These are phyloP conservation scores for Boehmeria nivea DNA, from an alignment of 306 rosid genomes.

Conservation along the genomic window DNA sequence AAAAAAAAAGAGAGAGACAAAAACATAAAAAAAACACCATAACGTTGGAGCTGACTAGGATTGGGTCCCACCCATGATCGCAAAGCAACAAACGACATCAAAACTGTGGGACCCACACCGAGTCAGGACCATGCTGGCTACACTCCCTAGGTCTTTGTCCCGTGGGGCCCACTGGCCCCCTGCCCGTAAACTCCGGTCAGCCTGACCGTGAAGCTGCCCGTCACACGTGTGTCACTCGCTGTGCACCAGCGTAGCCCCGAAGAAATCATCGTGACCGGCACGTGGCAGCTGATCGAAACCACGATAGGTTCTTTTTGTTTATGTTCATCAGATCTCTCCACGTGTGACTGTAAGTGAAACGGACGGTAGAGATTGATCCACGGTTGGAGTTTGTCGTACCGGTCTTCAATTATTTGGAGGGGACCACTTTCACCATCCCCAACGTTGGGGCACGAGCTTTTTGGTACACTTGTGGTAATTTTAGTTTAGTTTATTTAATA, in stretches of 20 bases:
- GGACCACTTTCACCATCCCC: not conserved
- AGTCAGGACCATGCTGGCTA: constrained; percentile 49
- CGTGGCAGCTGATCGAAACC: constrained; percentile 13
- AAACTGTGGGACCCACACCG: constrained; percentile 33
- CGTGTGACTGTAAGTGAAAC: not conserved
- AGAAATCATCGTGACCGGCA: constrained; percentile 18
- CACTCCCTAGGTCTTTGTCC: constrained; percentile 40
- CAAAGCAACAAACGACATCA: constrained; percentile 33
- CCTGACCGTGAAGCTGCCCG: not conserved
- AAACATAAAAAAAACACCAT: not conserved
- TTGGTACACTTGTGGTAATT: not conserved
- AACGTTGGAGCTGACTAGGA: constrained; percentile 57
- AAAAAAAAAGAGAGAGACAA: constrained; percentile 1
- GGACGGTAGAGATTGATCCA: constrained; percentile 12
- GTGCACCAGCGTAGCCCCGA: constrained; percentile 11
- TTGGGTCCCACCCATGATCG: constrained; percentile 40
- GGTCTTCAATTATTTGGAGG: constrained; percentile 8
- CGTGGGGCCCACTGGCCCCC: constrained; percentile 28
- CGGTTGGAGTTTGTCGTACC: not conserved
- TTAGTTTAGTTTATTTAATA: not conserved
- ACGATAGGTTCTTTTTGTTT: not conserved
- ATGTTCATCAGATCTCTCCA: constrained; percentile 11
- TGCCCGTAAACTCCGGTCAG: constrained; percentile 43
- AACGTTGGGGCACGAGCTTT: constrained; percentile 5
- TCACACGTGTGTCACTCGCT: constrained; percentile 37